Base-by-base conservation (phyloP, 1,284 basidiomycete genomes). In the Coniophora puteana region DNA sequence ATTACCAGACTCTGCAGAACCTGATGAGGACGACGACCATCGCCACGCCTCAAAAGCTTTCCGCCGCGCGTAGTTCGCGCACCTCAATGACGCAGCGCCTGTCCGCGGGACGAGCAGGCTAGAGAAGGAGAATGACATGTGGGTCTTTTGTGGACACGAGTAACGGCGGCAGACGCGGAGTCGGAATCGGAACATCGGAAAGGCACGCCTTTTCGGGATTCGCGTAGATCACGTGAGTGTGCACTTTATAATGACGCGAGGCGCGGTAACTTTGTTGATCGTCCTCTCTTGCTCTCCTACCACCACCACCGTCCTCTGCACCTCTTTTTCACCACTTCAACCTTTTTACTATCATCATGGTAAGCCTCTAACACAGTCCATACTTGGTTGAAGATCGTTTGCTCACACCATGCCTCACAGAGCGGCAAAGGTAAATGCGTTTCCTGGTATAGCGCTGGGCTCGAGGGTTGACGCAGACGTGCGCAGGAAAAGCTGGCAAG, bases 401-500 rank as follows among this genome's bases (percentile, higher is more conserved):
- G 35, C 30, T 46, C 17, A 41, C 25, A 24, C n/a, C 38, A 18
- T 35, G 21, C 36, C 21, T 47, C 43, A 17, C 40, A 75, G 72
- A 71, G 68, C 58, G 72, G 72, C 55, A 75, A 75, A 58, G 72
- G 72, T 76, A 36, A 25, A 55, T 54, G 37, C 24, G 17, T 21
- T 22, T 41, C 30, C 18, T 31, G 42, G 36, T 49, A 43, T 36
- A 40, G 29, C 17, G 34, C 31, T 29, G 28, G 38, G 16, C 30
- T n/a, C 14, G 28, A 11, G 26, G 43, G 35, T 35, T 51, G 37
- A 54, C 37, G 21, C 25, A 33, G 14, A 1, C 43, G 31, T 27
- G 37, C 33, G 25, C 41, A 65, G 74, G 74, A 51, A 77, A 77
- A 67, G 68, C 75, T 43, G 78, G 78, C 51, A 81, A 81, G 61